Percentiles rank a stretch among this genome's conserved stretches.
These are phyloP conservation scores for Viola odorata DNA, from an alignment of 345 rosid species.

Conservation along the genomic window DNA sequence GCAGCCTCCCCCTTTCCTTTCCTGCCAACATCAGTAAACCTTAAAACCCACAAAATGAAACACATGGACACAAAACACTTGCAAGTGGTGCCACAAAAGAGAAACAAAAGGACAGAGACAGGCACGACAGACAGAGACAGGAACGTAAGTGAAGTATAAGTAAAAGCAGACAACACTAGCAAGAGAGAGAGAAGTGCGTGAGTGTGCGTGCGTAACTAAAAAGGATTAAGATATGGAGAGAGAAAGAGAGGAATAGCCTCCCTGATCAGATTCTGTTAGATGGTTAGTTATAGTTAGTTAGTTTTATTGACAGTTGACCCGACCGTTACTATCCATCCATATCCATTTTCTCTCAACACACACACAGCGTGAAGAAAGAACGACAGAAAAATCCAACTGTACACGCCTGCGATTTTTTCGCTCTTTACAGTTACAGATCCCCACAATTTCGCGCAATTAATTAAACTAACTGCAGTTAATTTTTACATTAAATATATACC, in stretches of 20 bases:
- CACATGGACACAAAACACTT: not conserved
- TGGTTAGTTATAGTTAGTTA: slow-evolving; percentile 32
- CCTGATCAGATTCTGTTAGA: slow-evolving; percentile 51
- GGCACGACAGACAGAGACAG: slow-evolving; percentile 34
- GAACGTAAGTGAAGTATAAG: slow-evolving; percentile 8
- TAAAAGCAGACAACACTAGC: slow-evolving; percentile 34
- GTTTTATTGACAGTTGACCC: slow-evolving; percentile 73
- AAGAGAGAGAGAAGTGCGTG: slow-evolving; percentile 18
- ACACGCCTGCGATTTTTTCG: not conserved
- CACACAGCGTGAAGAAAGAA: slow-evolving; percentile 10
- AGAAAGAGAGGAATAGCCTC: slow-evolving; percentile 25
- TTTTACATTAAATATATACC: slow-evolving; percentile 10
- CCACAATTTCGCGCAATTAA: not conserved
- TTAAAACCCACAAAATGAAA: not conserved
- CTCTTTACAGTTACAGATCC: slow-evolving; percentile 8
- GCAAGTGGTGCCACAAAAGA: slow-evolving; percentile 5
- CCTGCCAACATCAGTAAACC: slow-evolving; percentile 45
- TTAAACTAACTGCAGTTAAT: not conserved
- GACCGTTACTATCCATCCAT: slow-evolving; percentile 48
- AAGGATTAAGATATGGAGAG: slow-evolving; percentile 16
- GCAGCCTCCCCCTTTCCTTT: slow-evolving; percentile 27
- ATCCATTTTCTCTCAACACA: slow-evolving; percentile 20
- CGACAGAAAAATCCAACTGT: not conserved
- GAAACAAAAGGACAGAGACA: slow-evolving; percentile 23
- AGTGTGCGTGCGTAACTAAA: not conserved